Conservation (phyloP, 495 filamentous ascomycete species). For the Neurospora terricola region DNA sequence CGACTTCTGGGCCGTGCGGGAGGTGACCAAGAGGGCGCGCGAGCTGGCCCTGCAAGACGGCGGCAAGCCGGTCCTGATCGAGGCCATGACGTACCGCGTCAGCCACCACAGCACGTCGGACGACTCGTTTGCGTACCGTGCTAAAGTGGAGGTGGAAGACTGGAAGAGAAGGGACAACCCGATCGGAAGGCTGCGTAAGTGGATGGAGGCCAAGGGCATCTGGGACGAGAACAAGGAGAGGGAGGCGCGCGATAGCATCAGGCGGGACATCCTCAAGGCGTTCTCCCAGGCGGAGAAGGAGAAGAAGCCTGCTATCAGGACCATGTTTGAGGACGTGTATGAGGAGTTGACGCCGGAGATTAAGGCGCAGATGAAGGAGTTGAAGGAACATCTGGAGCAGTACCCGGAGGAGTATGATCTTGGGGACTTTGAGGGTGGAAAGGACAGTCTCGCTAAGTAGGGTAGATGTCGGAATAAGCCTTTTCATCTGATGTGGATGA, state of each 20-base stretch:
- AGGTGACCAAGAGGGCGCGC: constrained; percentile 70
- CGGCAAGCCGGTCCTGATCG: constrained; percentile 74
- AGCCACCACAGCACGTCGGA: constrained; percentile 97
- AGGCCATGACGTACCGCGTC: constrained; percentile 97
- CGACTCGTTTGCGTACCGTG: constrained; percentile 93
- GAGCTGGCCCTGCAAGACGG: constrained; percentile 67
- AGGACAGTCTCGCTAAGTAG: constrained; percentile 42
- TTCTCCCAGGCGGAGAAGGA: constrained; percentile 81
- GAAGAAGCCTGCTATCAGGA: constrained; percentile 71
- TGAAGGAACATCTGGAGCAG: constrained; percentile 65
- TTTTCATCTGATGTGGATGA: not conserved
- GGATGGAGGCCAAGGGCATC: constrained; percentile 66
- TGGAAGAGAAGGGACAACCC: constrained; percentile 97
- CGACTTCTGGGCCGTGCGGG: constrained; percentile 88
- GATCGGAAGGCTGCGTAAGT: constrained; percentile 83
- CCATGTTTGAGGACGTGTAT: constrained; percentile 82
- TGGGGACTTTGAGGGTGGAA: constrained; percentile 64
- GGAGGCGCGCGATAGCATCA: constrained; percentile 53
- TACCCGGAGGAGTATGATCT: constrained; percentile 95
- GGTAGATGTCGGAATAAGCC: not conserved
- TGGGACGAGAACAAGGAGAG: constrained; percentile 83
- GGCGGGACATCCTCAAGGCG: constrained; percentile 69
- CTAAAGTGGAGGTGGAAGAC: constrained; percentile 88
- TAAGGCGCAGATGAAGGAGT: constrained; percentile 64
- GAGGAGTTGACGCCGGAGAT: constrained; percentile 78